Evolutionary conservation across 2,329 filamentous ascomycete species (phyloP).

Genomic region (Myriosclerotinia scirpicola): DNA sequence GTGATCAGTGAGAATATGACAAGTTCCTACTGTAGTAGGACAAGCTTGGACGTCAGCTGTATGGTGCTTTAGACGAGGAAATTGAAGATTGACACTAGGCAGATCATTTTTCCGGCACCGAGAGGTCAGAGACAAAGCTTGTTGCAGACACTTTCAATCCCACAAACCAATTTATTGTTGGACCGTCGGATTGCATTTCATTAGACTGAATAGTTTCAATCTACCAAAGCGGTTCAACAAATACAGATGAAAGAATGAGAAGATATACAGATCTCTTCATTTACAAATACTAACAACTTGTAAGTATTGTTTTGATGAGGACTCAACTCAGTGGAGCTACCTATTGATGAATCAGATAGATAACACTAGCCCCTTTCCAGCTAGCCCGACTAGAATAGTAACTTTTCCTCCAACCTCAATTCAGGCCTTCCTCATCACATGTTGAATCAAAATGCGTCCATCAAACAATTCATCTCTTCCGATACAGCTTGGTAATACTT

Average conservation of each 20-base stretch:
- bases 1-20: too few species aligned
- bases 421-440: neutral
- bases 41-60: too few species aligned
- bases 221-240: too few species aligned
- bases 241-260: neutral
- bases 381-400: neutral
- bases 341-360: neutral
- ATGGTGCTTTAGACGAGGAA: too few species aligned
- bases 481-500: neutral
- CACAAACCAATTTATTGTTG: too few species aligned
- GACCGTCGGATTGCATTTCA: too few species aligned
- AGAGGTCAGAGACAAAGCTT: too few species aligned
- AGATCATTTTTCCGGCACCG: too few species aligned
- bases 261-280: neutral
- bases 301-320: neutral
- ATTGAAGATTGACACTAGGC: too few species aligned
- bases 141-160: too few species aligned
- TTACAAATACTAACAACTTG: neutral
- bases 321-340: neutral
- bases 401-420: neutral
- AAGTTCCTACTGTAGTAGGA: too few species aligned
- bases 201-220: too few species aligned
- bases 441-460: conserved; percentile 2
- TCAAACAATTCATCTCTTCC: neutral
- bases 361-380: neutral